Evolutionary conservation across 768 basidiomycete species (phyloP).

Genomic region (Amanita polypyramis): DNA sequence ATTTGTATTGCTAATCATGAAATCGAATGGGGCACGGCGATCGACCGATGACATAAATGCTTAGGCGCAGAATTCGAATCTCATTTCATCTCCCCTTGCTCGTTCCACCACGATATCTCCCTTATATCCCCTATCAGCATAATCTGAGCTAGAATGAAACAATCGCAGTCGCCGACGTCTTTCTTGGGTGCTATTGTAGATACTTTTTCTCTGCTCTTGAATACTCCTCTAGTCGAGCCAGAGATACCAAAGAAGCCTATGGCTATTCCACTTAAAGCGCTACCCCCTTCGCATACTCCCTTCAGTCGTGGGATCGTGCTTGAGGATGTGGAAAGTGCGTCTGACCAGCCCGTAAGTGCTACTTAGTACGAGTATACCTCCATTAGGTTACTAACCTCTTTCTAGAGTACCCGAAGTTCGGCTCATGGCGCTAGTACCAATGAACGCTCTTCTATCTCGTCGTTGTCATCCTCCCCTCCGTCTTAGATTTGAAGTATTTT

Average conservation of each 20-base stretch:
- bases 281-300: slow-evolving; percentile 10
- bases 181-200: slow-evolving; percentile 15
- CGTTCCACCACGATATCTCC: not conserved
- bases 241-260: slow-evolving; percentile 11
- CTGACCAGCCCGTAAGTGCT: not conserved
- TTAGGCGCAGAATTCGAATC: not conserved
- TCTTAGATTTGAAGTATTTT: not conserved
- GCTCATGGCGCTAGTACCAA: not conserved
- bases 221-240: slow-evolving; percentile 25
- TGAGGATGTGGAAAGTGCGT: slow-evolving; percentile 3
- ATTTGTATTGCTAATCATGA: slow-evolving; percentile 5
- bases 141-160: not conserved
- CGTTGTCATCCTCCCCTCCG: not conserved
- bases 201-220: slow-evolving; percentile 22
- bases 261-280: slow-evolving; percentile 17
- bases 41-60: not conserved
- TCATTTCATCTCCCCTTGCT: not conserved
- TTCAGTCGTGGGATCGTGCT: not conserved
- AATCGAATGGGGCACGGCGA: not conserved
- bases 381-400: not conserved
- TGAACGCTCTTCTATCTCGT: not conserved
- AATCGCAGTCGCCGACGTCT: slow-evolving; percentile 9
- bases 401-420: slow-evolving; percentile 4
- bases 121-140: not conserved
- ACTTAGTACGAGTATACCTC: not conserved